Base-by-base conservation (phyloP, 768 basidiomycete genomes). In the Pleurotus eryngii region DNA sequence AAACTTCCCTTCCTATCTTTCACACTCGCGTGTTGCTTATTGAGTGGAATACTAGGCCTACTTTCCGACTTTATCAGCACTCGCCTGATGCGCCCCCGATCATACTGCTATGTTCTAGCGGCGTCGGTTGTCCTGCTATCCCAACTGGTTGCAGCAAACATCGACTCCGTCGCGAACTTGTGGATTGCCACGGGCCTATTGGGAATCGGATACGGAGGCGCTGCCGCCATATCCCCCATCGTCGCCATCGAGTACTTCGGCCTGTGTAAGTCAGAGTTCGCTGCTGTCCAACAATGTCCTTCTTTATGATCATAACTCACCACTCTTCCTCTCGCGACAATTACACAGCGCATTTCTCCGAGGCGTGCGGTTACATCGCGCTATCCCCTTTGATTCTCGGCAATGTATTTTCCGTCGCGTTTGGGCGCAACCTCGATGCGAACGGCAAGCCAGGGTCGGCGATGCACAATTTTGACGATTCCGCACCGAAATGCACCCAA, bases 181-280 rank as follows among this genome's bases (percentile, higher is more conserved):
- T 95, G 92, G 90, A 75, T 81, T 12, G 81, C 83, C 77, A 75
- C 72, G 55, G 62, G 71, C 5, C 60, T 76, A n/a, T 70, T 91
- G 0, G 90, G 89, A 0, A 67, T 87, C 3, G 84, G 86, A 0
- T 89, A 94, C 63, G 92, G 92, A 3, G 78, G 82, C 50, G 71
- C 74, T 50, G 92, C 90, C 65, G 89, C 87, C 1, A 73, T 89
- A 42, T 78, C 81, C 64, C 90, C 91, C 0, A 85, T 87, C 17
- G 76, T 95, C 20, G 77, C 83, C 49, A 78, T 95, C 24, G 94
- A 95, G 62, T 94, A 90, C 90, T 96, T 95, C 62, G 93, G 93
- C 5, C 75, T 95, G 65, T 75, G 90, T 90, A 63, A 65, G 89
- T 83, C 14, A 11, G 26, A 14, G 46, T 35, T 3, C 20, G 11